Percentiles rank a stretch among this genome's conserved stretches.
These are phyloP conservation scores for Rosa hybrid DNA, from an alignment of 331 rosid species.

Conservation along the genomic window DNA sequence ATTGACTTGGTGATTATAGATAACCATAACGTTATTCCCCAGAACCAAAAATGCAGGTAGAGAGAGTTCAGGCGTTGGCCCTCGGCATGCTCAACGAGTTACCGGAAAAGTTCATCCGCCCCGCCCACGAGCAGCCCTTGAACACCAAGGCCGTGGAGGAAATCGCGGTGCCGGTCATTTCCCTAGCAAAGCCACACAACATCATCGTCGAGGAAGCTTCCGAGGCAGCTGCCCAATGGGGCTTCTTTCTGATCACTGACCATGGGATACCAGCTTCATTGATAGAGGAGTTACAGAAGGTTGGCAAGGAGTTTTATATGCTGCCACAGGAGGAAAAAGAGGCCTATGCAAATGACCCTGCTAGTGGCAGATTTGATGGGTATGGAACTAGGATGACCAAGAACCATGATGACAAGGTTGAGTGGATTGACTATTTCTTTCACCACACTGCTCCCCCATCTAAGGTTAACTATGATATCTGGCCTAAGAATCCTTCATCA, in stretches of 20 bases:
- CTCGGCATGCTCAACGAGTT: slow-evolving; percentile 26
- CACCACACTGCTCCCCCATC: slow-evolving; percentile 57
- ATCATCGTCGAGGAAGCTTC: slow-evolving; percentile 30
- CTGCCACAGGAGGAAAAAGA: slow-evolving; percentile 61
- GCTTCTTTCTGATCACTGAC: slow-evolving; percentile 50
- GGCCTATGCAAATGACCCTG: slow-evolving; percentile 56
- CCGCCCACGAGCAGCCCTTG: slow-evolving; percentile 46
- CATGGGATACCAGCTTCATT: slow-evolving; percentile 48
- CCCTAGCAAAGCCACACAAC: slow-evolving; percentile 42
- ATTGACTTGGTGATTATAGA: background rate
- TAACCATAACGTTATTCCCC: background rate
- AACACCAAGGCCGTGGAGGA: slow-evolving; percentile 54
- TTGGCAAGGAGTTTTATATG: slow-evolving; percentile 46
- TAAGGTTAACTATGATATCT: slow-evolving; percentile 35
- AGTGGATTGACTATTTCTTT: slow-evolving; percentile 71
- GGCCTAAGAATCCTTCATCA: slow-evolving; percentile 56
- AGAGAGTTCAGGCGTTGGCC: slow-evolving; percentile 53
- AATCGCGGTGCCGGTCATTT: slow-evolving; percentile 47
- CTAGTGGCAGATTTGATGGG: slow-evolving; percentile 54
- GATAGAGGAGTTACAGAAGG: slow-evolving; percentile 47
- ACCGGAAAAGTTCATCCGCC: slow-evolving; percentile 46
- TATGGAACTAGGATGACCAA: slow-evolving; percentile 71
- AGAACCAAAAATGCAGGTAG: slow-evolving; percentile 25
- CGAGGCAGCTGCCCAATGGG: slow-evolving; percentile 48
- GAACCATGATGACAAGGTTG: slow-evolving; percentile 51